Conservation (phyloP, 2,329 filamentous ascomycete species). For the Lojkania enalia region DNA sequence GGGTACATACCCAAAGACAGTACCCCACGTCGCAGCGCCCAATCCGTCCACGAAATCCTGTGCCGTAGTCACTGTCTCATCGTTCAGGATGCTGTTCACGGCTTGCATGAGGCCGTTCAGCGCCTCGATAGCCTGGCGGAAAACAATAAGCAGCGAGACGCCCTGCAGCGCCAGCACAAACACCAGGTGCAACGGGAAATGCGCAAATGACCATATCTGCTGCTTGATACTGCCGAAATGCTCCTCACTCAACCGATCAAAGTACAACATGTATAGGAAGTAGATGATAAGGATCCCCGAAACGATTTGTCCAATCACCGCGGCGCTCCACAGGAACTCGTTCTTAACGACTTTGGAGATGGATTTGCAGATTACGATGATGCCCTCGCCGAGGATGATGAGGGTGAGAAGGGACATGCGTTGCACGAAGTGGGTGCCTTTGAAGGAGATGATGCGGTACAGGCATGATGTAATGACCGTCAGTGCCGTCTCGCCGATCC, state of each 20-base stretch:
- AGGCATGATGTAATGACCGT: constrained; percentile 36
- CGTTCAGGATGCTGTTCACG: constrained; percentile 1
- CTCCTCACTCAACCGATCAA: constrained; percentile 34
- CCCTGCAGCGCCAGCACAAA: constrained; percentile 37
- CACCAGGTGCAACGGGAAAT: constrained; percentile 37
- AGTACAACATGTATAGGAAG: constrained; percentile 42
- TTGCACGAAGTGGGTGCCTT: constrained; percentile 44
- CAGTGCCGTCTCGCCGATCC: constrained; percentile 33
- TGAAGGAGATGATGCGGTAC: constrained; percentile 42
- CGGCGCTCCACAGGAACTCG: constrained; percentile 27
- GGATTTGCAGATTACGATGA: constrained; percentile 42
- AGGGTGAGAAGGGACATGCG: constrained; percentile 45
- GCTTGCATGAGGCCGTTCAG: constrained; percentile 14
- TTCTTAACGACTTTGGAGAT: constrained; percentile 42
- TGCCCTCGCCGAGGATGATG: constrained; percentile 46
- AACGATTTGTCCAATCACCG: constrained; percentile 39
- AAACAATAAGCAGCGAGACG: constrained; percentile 38
- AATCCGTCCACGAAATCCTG: constrained; percentile 11
- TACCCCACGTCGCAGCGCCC: constrained; percentile 15
- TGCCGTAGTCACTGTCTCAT: constrained; percentile 7
- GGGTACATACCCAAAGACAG: constrained; percentile 28
- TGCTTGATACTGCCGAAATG: constrained; percentile 41
- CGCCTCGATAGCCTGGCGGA: constrained; percentile 32
- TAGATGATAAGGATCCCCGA: constrained; percentile 40
- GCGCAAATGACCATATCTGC: constrained; percentile 36